Evolutionary conservation across 1,139 yeast species (phyloP), one percentile per base, ranked within the genome.

Genomic region (Pichia sp.): DNA sequence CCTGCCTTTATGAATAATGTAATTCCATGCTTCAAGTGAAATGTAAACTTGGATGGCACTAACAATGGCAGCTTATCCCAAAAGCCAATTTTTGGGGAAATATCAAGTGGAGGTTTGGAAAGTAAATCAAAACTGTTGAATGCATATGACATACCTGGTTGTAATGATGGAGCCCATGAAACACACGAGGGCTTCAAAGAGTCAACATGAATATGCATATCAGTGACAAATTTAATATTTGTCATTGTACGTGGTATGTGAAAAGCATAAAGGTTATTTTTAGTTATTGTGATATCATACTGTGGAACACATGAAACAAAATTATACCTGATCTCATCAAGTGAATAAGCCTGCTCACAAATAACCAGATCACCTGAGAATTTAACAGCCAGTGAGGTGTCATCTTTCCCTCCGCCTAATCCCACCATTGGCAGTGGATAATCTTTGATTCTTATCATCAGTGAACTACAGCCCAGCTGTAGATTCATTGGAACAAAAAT

Each of bases 401-500:
- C 61, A 28, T 43, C 42, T 6, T 33, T 32, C 28, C 46, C 54
- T 16, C 61, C 64, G 29, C 63, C 64, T 42, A 60, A 54, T 4
- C 57, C 53, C 4, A 60, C 35, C 28, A 61, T 28, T 1, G 65
- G 64, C 26, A 85, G 56, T 1, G 92, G 92, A 58, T 79, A 85
- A 55, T 85, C 94, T 40, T 86, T 67, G 43, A 61, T 50, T 40
- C 55, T 58, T 9, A 61, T 44, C 4, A 49, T 44, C 28, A 56
- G 39, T 5, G 50, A 39, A 27, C 58, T 52, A 32, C 81, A 64
- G 6, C 65, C 63, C 44, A 83, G 61, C 29, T 72, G 67, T 38
- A 79, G 48, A 60, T 69, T 71, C 48, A 82, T 59, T 0, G 97
- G 97, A 4, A 87, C 59, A 57, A 85, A 64, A 31, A 86, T 71